Evolutionary conservation across 495 filamentous ascomycete species (phyloP).

Genomic region (Lasiosphaeria hispida): DNA sequence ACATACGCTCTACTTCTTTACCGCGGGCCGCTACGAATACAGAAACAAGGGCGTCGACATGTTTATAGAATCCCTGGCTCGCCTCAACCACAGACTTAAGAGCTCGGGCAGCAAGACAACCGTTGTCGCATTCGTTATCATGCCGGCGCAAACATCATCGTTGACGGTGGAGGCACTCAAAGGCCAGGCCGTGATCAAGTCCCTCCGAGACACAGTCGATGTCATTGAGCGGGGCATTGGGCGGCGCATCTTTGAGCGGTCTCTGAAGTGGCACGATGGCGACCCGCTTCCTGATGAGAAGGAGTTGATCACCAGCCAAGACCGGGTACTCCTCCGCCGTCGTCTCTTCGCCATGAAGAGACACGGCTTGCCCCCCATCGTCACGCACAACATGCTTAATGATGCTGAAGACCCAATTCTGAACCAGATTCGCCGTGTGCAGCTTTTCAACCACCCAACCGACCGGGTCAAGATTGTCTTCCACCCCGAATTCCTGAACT

Average conservation of each 20-base stretch:
- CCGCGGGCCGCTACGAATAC: slow-evolving; percentile 94
- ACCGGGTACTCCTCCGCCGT: slow-evolving; percentile 88
- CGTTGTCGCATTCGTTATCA: slow-evolving; percentile 98
- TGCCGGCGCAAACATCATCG: slow-evolving; percentile 97
- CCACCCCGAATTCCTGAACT: slow-evolving; percentile 96
- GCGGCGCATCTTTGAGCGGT: slow-evolving; percentile 89
- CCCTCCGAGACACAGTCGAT: slow-evolving; percentile 84
- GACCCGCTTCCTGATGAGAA: slow-evolving; percentile 91
- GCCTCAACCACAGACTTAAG: slow-evolving; percentile 92
- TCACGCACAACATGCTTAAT: slow-evolving; percentile 99
- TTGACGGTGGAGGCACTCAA: slow-evolving; percentile 94
- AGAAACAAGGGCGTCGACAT: slow-evolving; percentile 98
- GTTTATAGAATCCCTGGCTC: slow-evolving; percentile 95
- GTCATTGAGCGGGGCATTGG: slow-evolving; percentile 88
- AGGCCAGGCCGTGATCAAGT: slow-evolving; percentile 96
- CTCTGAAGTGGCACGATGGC: slow-evolving; percentile 90
- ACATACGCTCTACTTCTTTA: slow-evolving; percentile 98
- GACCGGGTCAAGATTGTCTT: slow-evolving; percentile 98
- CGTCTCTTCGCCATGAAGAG: slow-evolving; percentile 96
- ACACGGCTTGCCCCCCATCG: slow-evolving; percentile 83
- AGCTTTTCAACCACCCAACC: slow-evolving; percentile 91
- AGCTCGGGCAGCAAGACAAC: slow-evolving; percentile 81
- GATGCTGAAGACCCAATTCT: slow-evolving; percentile 90
- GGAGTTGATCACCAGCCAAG: slow-evolving; percentile 85
- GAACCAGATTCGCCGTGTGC: slow-evolving; percentile 92